Percentiles rank a stretch among this genome's conserved stretches.
Evolutionary conservation across 2,329 filamentous ascomycete genomes (phyloP).

Genomic region (Didymella arachidicola): DNA sequence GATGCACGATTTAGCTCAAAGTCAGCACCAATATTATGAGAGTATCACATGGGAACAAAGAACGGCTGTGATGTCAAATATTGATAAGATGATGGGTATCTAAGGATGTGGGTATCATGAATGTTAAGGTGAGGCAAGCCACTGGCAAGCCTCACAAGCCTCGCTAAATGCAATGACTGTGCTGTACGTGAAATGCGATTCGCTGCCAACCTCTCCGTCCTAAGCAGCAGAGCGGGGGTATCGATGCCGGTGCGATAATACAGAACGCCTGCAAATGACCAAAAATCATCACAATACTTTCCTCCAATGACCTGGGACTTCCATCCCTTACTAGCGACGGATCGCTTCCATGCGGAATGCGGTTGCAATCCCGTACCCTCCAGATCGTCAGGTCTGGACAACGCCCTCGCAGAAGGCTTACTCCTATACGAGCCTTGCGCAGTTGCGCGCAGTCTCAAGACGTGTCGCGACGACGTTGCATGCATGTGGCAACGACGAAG

Average conservation of each 20-base stretch:
- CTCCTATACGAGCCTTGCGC: constrained; percentile 16
- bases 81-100: constrained; percentile 32
- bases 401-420: constrained; percentile 3
- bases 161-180: constrained; percentile 33
- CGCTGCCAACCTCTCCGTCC: constrained; percentile 28
- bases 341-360: constrained; percentile 9
- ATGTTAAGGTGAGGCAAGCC: constrained; percentile 41
- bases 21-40: constrained; percentile 9
- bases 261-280: constrained; percentile 29
- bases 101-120: constrained; percentile 43
- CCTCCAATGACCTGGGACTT: constrained; percentile 25
- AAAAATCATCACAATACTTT: constrained; percentile 25
- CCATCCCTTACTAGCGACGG: constrained; percentile 6
- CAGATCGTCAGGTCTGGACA: constrained; percentile 18
- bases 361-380: constrained; percentile 3
- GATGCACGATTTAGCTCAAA: constrained; percentile 16
- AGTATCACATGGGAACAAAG: constrained; percentile 10
- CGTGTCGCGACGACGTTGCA: constrained; percentile 13
- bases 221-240: constrained; percentile 35
- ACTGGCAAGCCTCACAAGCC: constrained; percentile 33
- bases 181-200: constrained; percentile 33
- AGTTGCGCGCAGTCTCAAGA: constrained; percentile 11
- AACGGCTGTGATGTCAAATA: constrained; percentile 2
- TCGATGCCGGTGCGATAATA: constrained; percentile 26
- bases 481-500: constrained; percentile 15